A percentile compares a stretch with the other conserved stretches of the same genome.
These are phyloP conservation scores for Petunia secreta DNA, from an alignment of 257 asterid species.

Conservation along the genomic window DNA sequence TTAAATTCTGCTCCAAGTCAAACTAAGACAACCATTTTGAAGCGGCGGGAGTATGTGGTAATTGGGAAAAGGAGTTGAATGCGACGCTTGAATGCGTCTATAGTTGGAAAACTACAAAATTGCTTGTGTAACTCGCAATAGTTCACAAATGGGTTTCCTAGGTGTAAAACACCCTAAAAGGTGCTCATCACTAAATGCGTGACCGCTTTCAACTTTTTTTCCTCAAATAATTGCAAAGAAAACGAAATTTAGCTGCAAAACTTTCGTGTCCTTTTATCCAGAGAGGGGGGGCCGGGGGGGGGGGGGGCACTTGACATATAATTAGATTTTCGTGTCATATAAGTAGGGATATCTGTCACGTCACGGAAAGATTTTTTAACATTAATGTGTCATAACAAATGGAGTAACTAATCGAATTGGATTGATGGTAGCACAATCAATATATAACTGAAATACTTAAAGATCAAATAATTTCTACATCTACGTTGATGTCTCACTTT, in stretches of 20 bases:
- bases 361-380: too few species aligned
- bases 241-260: background rate
- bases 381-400: too few species aligned
- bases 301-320: background rate
- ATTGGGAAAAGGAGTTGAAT: background rate
- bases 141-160: background rate
- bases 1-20: too few species aligned
- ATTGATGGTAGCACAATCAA: too few species aligned
- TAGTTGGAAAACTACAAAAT: conserved; percentile 1
- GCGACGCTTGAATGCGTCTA: background rate
- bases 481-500: too few species aligned
- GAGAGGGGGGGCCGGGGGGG: background rate
- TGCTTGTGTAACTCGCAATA: conserved; percentile 7
- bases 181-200: background rate
- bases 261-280: background rate
- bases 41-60: too few species aligned
- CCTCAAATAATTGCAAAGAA: conserved; percentile 28
- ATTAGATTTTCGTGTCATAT: too few species aligned
- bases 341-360: too few species aligned
- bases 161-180: background rate
- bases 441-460: background rate
- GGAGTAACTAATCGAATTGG: too few species aligned
- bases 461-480: too few species aligned
- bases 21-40: too few species aligned
- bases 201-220: background rate